Evolutionary conservation across 306 rosid genomes (phyloP).

Genomic region (Benincasa hispida): DNA sequence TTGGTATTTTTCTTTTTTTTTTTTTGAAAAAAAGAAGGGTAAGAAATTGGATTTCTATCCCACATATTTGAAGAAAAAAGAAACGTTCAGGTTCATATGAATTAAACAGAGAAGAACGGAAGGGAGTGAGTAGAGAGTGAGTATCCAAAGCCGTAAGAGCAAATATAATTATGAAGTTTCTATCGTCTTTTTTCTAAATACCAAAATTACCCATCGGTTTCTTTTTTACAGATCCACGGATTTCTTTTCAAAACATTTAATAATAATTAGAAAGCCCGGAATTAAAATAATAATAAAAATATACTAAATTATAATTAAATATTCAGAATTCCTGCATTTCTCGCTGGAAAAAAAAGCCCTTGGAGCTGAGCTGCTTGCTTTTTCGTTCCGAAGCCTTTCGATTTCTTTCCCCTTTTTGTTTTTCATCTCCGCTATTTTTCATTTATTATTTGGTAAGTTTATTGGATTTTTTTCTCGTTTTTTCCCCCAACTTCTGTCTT

Average conservation of each 20-base stretch:
- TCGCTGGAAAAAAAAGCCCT: background rate
- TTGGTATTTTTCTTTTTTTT: too few relatives aligned
- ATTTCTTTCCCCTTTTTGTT: background rate
- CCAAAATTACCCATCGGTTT: background rate
- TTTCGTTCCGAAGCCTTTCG: slow-evolving; percentile 8
- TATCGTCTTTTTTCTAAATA: background rate
- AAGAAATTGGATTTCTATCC: too few relatives aligned
- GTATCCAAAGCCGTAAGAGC: too few relatives aligned
- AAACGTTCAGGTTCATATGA: too few relatives aligned
- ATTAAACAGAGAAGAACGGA: too few relatives aligned
- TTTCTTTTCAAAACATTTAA: background rate
- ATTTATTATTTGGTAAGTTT: slow-evolving; percentile 16
- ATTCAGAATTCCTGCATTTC: slow-evolving; percentile 16
- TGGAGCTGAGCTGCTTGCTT: background rate
- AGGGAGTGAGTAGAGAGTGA: too few relatives aligned
- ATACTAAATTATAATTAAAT: background rate
- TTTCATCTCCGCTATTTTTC: slow-evolving; percentile 11
- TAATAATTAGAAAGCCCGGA: background rate
- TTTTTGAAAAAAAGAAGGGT: too few relatives aligned
- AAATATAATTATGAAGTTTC: too few relatives aligned
- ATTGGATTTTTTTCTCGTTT: background rate
- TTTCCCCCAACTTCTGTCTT: background rate
- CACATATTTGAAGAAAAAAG: too few relatives aligned
- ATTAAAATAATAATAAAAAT: background rate
- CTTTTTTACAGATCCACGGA: background rate